Conservation (phyloP, 2,329 filamentous ascomycete genomes). For the Nemania serpens region DNA sequence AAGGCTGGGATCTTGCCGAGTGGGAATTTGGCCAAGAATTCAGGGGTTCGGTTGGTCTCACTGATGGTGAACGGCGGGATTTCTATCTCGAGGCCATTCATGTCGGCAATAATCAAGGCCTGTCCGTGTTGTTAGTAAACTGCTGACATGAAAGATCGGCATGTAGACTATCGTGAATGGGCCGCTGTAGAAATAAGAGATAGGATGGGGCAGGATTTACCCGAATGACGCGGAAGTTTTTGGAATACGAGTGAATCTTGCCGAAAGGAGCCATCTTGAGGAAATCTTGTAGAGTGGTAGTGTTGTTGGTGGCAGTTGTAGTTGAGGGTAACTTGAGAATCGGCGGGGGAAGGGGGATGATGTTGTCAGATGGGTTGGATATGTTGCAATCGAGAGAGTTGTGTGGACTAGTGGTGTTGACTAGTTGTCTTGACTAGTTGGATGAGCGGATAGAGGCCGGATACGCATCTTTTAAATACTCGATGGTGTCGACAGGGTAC, state of each 20-base stretch:
- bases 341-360: neutral
- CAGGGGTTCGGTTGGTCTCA: conserved; percentile 49
- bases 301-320: neutral
- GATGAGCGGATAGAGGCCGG: neutral
- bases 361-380: conserved; percentile 10
- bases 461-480: conserved; percentile 8
- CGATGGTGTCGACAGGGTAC: neutral
- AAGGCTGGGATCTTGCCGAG: conserved; percentile 57
- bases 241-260: conserved; percentile 46
- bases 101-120: conserved; percentile 43
- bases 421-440: neutral
- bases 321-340: neutral
- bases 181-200: neutral
- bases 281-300: neutral
- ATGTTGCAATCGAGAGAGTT: conserved; percentile 22
- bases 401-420: neutral
- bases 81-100: conserved; percentile 48
- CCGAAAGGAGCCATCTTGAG: conserved; percentile 47
- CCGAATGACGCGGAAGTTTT: conserved; percentile 45
- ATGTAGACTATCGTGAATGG: neutral
- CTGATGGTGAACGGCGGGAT: conserved; percentile 46
- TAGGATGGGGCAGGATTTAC: conserved; percentile 34
- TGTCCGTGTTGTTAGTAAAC: conserved; percentile 28
- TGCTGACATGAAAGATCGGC: neutral
- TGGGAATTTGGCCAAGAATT: conserved; percentile 56